Conservation (phyloP, 352 stramenopile species). For the Aphanomyces stellatus region DNA sequence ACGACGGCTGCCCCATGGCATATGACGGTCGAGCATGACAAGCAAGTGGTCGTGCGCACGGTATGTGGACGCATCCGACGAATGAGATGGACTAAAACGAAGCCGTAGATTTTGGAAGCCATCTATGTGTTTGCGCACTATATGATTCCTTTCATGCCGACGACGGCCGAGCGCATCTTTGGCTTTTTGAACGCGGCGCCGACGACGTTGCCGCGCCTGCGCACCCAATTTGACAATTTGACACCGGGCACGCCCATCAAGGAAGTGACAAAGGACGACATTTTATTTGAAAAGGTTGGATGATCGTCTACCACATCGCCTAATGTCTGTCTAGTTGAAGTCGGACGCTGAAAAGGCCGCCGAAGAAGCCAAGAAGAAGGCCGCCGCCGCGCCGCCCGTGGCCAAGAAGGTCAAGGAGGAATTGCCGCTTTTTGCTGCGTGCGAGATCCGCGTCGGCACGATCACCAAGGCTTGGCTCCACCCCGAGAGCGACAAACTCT, state of each 20-base stretch:
- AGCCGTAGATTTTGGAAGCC: conserved; percentile 82
- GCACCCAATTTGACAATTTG: conserved; percentile 88
- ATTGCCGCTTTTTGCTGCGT: conserved; percentile 55
- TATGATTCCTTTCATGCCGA: conserved; percentile 91
- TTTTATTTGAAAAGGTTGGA: conserved; percentile 92
- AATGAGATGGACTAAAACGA: background rate
- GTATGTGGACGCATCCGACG: background rate
- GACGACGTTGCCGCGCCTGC: conserved; percentile 61
- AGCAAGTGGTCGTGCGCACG: conserved; percentile 89
- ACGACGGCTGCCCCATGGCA: conserved; percentile 97
- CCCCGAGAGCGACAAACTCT: conserved; percentile 91
- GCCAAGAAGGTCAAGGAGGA: conserved; percentile 41
- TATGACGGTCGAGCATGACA: conserved; percentile 87
- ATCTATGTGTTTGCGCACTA: conserved; percentile 96
- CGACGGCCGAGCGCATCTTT: conserved; percentile 89
- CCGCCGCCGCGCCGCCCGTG: conserved; percentile 25
- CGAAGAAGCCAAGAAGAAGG: conserved; percentile 41
- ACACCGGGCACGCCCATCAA: conserved; percentile 59
- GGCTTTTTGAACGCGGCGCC: conserved; percentile 88
- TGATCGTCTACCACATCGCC: background rate
- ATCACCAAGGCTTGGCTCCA: conserved; percentile 80
- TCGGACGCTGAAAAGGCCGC: conserved; percentile 65
- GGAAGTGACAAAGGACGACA: conserved; percentile 83
- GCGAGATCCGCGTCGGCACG: conserved; percentile 75
- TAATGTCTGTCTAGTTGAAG: background rate